Conservation (phyloP, 345 rosid genomes). For the Lumnitzera littorea region DNA sequence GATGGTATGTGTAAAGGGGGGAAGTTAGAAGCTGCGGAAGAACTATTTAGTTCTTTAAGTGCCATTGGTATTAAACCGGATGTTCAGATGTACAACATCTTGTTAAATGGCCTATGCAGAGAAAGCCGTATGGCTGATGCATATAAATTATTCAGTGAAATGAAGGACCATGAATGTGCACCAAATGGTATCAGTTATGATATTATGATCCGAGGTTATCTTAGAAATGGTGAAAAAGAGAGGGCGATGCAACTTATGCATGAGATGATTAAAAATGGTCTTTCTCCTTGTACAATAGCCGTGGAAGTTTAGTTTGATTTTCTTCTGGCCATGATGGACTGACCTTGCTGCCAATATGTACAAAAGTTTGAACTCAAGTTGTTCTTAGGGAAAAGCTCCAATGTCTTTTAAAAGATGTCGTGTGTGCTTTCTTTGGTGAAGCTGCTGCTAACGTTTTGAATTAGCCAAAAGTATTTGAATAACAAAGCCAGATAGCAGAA, state of each 20-base stretch:
- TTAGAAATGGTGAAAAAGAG: not conserved
- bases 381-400: no score
- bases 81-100: conserved; percentile 7
- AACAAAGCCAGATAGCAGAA: no score
- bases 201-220: conserved; percentile 9
- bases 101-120: conserved; percentile 12
- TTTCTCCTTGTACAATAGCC: no score
- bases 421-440: no score
- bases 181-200: conserved; percentile 8
- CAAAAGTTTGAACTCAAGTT: no score
- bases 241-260: not conserved
- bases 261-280: not conserved
- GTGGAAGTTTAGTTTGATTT: no score
- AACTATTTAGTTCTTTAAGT: no score
- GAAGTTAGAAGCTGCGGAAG: not conserved
- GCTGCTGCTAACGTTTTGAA: no score
- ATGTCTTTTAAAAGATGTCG: no score
- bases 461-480: no score
- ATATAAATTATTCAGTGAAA: conserved; percentile 3
- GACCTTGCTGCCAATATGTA: no score
- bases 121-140: conserved; percentile 7
- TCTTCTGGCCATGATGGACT: no score
- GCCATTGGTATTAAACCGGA: conserved; percentile 6
- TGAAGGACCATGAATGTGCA: conserved; percentile 11
- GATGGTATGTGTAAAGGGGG: not conserved